phyloP scores from a whole-genome alignment of 306 rosid species.

The Vachellia pachyceras region DNA sequence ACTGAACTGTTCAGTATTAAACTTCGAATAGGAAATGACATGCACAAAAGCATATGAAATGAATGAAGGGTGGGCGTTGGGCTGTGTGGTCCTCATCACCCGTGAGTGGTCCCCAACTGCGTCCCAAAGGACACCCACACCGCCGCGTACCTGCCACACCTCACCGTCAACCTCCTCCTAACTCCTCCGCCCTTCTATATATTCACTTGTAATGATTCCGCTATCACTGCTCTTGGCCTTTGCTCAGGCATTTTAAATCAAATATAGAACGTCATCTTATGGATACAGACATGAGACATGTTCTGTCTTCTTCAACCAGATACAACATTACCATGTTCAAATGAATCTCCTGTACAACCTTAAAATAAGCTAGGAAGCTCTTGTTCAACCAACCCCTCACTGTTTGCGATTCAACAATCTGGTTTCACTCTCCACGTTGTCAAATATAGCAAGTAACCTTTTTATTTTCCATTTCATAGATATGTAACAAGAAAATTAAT shows the following conservation, averaged over 20 bases:
- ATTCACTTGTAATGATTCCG: not conserved
- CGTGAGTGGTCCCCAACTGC: not conserved
- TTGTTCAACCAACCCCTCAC: not conserved
- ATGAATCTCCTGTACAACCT: not conserved
- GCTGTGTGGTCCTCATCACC: not conserved
- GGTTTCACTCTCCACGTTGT: not conserved
- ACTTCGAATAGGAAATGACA: not conserved
- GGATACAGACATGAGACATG: not conserved
- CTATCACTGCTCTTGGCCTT: not conserved
- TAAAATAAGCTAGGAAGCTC: no score
- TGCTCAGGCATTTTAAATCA: not conserved
- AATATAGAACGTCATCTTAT: not conserved
- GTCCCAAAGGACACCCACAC: not conserved
- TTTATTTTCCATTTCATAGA: not conserved
- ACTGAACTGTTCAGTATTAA: not conserved
- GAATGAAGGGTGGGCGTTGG: not conserved
- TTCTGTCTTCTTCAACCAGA: not conserved
- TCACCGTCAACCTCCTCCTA: not conserved
- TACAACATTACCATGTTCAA: no score
- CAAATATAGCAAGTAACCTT: not conserved
- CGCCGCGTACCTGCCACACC: not conserved
- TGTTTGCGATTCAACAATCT: not conserved
- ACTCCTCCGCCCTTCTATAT: not conserved
- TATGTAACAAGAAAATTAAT: not conserved
- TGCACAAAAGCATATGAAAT: no score